Percentiles rank a stretch among this genome's conserved stretches.
Evolutionary conservation across 164 flowering plant species (phyloP).

Genomic region (grape (Vitis vinifera)): DNA sequence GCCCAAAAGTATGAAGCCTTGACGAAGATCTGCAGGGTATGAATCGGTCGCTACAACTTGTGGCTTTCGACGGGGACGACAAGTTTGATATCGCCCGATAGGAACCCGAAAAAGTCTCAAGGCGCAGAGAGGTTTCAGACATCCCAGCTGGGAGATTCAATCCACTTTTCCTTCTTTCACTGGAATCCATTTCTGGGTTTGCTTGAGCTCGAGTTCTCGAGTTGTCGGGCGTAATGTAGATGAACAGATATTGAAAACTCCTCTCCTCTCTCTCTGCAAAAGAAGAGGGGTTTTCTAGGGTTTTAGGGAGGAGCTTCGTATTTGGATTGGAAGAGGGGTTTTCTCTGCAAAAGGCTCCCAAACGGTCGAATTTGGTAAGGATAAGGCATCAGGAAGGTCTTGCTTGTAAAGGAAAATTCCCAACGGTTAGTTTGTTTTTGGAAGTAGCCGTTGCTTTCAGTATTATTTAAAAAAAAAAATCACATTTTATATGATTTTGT

Average conservation of each 20-base stretch:
- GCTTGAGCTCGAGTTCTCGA: not conserved
- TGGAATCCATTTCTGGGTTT: conserved; percentile 49
- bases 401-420: not conserved
- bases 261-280: conserved; percentile 8
- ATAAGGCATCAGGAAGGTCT: not conserved
- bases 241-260: too few species aligned
- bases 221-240: not conserved
- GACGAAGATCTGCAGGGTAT: conserved; percentile 96
- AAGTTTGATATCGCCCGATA: conserved; percentile 46
- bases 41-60: conserved; percentile 81
- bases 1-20: conserved; percentile 80
- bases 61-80: conserved; percentile 52
- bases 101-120: conserved; percentile 47
- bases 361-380: conserved; percentile 33
- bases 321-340: not conserved
- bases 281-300: conserved; percentile 9
- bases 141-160: conserved; percentile 87
- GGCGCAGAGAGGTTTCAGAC: conserved; percentile 62
- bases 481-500: not conserved
- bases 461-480: too few species aligned
- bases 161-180: conserved; percentile 54
- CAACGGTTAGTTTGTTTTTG: conserved; percentile 22
- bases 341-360: conserved; percentile 7
- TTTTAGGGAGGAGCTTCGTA: conserved; percentile 1
- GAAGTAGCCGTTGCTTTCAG: conserved; percentile 22